Evolutionary conservation across 208 protist species (phyloP).

Genomic region (Eutreptiella sp.): DNA sequence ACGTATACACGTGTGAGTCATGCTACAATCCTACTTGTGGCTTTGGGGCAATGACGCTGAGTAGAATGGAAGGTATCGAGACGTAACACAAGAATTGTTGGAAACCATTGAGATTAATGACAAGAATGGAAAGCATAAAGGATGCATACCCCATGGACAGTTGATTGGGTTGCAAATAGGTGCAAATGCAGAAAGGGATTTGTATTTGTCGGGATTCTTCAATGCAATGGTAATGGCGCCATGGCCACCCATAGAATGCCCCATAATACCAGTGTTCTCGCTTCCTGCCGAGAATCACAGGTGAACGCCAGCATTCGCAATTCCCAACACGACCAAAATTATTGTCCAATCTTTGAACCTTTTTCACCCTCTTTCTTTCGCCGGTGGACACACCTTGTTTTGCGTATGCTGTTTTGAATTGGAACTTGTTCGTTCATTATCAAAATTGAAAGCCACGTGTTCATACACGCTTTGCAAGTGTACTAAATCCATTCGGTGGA

Average conservation of each 20-base stretch:
- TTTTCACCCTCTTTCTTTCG: constrained; percentile 5
- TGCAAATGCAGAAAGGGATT: constrained; percentile 57
- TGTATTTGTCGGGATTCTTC: constrained; percentile 38
- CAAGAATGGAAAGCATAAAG: neutral
- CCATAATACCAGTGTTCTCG: constrained; percentile 13
- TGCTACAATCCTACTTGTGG: too few relatives aligned
- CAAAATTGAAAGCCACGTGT: too few relatives aligned
- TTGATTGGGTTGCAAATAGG: constrained; percentile 62
- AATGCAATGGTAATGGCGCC: constrained; percentile 49
- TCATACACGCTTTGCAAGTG: too few relatives aligned
- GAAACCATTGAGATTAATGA: neutral
- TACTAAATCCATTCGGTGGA: too few relatives aligned
- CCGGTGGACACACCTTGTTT: too few relatives aligned
- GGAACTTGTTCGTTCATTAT: constrained; percentile 9
- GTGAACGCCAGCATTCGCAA: neutral
- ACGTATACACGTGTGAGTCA: too few relatives aligned
- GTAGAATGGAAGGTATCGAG: too few relatives aligned
- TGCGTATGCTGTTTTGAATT: constrained; percentile 40
- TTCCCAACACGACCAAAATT: neutral
- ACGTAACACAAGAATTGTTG: neutral
- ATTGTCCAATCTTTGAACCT: constrained; percentile 11
- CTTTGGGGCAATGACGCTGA: too few relatives aligned
- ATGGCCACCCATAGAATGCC: constrained; percentile 59
- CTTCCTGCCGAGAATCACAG: neutral
- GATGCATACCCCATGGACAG: constrained; percentile 42